Conservation (phyloP, 164 flowering plant genomes). For the Liriodendron chinense region DNA sequence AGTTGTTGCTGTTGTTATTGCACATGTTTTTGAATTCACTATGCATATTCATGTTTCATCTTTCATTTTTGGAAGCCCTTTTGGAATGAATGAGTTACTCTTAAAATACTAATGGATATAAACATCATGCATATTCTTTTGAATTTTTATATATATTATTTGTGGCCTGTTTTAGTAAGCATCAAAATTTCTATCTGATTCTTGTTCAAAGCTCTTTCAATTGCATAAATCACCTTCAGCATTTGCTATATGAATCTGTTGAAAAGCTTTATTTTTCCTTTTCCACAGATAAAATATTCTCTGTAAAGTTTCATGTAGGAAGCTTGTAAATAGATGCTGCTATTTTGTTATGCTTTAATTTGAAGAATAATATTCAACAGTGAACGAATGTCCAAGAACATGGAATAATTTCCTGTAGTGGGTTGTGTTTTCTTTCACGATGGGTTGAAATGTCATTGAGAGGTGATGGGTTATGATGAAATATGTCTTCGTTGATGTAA, state of each 20-base stretch:
- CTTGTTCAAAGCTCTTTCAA: neutral
- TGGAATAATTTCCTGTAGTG: neutral
- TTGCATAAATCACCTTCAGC: neutral
- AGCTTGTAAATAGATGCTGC: neutral
- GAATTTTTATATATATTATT: neutral
- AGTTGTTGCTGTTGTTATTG: neutral
- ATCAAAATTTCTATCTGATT: neutral
- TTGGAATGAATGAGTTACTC: neutral
- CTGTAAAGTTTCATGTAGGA: neutral
- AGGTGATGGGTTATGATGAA: too few species aligned
- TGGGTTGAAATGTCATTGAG: neutral
- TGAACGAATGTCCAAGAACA: neutral
- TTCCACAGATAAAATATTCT: neutral
- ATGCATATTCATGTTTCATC: neutral
- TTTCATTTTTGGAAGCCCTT: neutral
- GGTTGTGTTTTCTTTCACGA: neutral
- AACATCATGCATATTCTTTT: too few species aligned
- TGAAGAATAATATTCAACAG: too few species aligned
- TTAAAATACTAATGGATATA: neutral
- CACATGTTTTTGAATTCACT: neutral
- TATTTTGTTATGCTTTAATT: neutral
- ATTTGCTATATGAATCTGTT: neutral
- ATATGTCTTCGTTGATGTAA: too few species aligned
- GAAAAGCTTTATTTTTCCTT: neutral
- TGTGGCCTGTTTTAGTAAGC: neutral